Evolutionary conservation across 257 asterid species (phyloP).

Genomic region (Lycium ferocissimum): DNA sequence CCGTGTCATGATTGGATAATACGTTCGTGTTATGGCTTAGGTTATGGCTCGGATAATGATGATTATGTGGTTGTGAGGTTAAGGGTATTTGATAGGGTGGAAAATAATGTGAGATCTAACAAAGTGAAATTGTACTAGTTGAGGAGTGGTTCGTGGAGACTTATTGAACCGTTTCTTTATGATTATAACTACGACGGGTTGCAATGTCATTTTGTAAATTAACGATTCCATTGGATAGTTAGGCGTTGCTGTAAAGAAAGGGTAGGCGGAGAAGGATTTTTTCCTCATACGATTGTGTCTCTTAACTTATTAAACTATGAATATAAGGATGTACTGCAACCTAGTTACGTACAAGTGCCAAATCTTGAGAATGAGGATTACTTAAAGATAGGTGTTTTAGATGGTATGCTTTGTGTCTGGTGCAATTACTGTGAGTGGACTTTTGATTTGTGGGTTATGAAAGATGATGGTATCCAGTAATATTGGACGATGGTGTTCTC

Average conservation of each 20-base stretch:
- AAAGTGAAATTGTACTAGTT: not conserved
- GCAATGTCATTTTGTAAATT: not conserved
- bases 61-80: not conserved
- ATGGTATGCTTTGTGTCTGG: not conserved
- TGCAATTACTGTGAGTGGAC: not conserved
- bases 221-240: not conserved
- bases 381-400: not conserved
- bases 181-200: not conserved
- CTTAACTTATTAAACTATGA: not conserved
- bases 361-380: not conserved
- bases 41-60: not conserved
- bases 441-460: too few species aligned
- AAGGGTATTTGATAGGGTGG: too few species aligned
- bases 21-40: too few species aligned
- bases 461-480: too few species aligned
- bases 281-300: not conserved
- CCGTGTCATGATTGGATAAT: not conserved
- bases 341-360: not conserved
- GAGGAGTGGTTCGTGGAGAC: not conserved
- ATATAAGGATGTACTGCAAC: not conserved
- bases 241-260: too few species aligned
- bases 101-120: too few species aligned
- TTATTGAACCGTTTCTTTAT: not conserved
- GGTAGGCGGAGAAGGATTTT: too few species aligned
- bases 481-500: too few species aligned